Percentiles rank a stretch among this genome's conserved stretches.
Evolutionary conservation across 306 rosid species (phyloP).

Genomic region (Crotalaria pallida): DNA sequence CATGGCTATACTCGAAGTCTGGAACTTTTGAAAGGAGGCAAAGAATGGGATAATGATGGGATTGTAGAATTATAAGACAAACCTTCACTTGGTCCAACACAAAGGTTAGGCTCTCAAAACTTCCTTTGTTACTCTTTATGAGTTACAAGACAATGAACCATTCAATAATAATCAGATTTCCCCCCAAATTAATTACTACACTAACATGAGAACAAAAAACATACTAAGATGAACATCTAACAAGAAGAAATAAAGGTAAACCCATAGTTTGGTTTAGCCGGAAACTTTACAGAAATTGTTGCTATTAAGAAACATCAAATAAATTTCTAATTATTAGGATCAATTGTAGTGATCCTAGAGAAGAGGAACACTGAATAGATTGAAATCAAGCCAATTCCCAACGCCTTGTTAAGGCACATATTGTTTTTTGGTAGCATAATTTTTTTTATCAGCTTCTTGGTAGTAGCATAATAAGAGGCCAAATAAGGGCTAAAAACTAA

Average conservation of each 20-base stretch:
- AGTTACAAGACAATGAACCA: not conserved
- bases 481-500: constrained; percentile 34
- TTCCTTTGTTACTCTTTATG: not conserved
- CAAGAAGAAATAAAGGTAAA: not conserved
- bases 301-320: too few relatives aligned
- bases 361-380: constrained; percentile 41
- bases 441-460: too few relatives aligned
- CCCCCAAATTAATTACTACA: not conserved
- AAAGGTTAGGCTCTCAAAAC: not conserved
- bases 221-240: not conserved
- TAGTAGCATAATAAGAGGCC: constrained; percentile 49
- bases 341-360: constrained; percentile 23
- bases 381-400: constrained; percentile 46
- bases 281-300: too few relatives aligned
- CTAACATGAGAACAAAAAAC: not conserved
- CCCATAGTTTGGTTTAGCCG: too few relatives aligned
- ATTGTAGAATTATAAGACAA: not conserved
- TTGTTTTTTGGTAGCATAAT: constrained; percentile 38
- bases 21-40: not conserved
- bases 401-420: constrained; percentile 44
- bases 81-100: not conserved
- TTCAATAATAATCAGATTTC: not conserved
- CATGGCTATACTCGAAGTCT: not conserved
- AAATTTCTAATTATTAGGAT: too few relatives aligned
- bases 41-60: not conserved